Evolutionary conservation across 208 protist species (phyloP).

Genomic region (Wallacemonas rigidus): DNA sequence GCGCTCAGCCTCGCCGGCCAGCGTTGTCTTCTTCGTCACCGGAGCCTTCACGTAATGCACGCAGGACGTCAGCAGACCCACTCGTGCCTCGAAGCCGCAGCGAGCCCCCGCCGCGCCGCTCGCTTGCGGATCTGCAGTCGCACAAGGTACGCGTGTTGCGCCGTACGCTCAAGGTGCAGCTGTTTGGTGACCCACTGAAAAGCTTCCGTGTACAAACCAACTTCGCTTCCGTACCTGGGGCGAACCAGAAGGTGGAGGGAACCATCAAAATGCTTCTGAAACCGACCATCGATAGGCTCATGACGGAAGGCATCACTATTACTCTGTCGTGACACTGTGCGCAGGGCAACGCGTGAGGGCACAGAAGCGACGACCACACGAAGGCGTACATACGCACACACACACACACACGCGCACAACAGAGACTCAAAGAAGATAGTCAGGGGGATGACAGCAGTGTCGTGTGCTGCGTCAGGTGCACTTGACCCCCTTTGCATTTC

Average conservation of each 20-base stretch:
- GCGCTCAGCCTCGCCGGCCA: neutral
- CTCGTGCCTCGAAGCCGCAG: neutral
- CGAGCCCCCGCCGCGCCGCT: conserved; percentile 22
- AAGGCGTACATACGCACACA: too few relatives aligned
- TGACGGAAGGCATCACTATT: conserved; percentile 76
- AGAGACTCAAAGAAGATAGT: too few relatives aligned
- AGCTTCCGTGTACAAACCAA: conserved; percentile 78
- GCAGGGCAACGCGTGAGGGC: too few relatives aligned
- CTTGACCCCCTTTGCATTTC: too few relatives aligned
- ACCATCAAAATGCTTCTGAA: conserved; percentile 75
- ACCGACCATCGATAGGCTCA: conserved; percentile 78
- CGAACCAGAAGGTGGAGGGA: conserved; percentile 76
- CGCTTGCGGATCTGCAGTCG: conserved; percentile 53
- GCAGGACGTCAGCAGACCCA: neutral
- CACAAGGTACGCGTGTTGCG: conserved; percentile 51
- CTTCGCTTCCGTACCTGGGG: conserved; percentile 72
- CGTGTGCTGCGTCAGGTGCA: too few relatives aligned
- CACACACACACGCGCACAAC: too few relatives aligned
- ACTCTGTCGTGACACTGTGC: neutral
- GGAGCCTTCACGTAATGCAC: neutral
- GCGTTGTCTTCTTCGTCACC: conserved; percentile 17
- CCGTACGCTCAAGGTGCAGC: conserved; percentile 71
- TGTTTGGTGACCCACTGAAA: conserved; percentile 88
- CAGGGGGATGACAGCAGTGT: too few relatives aligned
- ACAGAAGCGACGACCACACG: too few relatives aligned